phyloP scores from a whole-genome alignment of 2,329 filamentous ascomycete species.

The Fusarium pilosicola region DNA sequence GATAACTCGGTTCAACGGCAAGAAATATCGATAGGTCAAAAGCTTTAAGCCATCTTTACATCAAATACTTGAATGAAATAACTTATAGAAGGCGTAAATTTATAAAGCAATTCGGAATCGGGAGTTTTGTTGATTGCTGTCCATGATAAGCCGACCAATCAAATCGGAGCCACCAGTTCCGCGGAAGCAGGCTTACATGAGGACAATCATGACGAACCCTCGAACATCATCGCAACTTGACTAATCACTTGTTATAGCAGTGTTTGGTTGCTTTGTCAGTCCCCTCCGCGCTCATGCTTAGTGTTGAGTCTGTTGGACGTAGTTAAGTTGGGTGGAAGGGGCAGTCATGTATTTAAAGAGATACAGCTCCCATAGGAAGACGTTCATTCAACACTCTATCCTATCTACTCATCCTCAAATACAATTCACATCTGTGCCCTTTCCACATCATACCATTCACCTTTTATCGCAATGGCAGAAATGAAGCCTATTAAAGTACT shows the following conservation, averaged over 20 bases:
- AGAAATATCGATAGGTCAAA: fast-evolving
- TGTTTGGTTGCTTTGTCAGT: neutral
- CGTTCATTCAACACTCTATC: fast-evolving
- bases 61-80: no score
- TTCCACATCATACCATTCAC: fast-evolving
- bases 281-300: neutral
- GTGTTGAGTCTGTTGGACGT: fast-evolving
- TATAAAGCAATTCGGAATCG: neutral
- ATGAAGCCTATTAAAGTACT: neutral
- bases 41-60: fast-evolving
- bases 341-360: neutral
- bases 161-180: fast-evolving
- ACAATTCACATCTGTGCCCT: fast-evolving
- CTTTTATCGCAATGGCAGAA: neutral
- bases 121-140: neutral
- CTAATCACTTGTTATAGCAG: fast-evolving
- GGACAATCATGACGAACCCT: neutral
- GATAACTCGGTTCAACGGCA: neutral
- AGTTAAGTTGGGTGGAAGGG: no score
- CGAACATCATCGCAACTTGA: neutral
- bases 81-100: no score
- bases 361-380: fast-evolving
- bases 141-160: neutral
- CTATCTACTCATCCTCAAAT: fast-evolving
- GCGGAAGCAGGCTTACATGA: neutral